phyloP scores from a whole-genome alignment of 1,284 basidiomycete genomes.

The Testicularia cyperi region DNA sequence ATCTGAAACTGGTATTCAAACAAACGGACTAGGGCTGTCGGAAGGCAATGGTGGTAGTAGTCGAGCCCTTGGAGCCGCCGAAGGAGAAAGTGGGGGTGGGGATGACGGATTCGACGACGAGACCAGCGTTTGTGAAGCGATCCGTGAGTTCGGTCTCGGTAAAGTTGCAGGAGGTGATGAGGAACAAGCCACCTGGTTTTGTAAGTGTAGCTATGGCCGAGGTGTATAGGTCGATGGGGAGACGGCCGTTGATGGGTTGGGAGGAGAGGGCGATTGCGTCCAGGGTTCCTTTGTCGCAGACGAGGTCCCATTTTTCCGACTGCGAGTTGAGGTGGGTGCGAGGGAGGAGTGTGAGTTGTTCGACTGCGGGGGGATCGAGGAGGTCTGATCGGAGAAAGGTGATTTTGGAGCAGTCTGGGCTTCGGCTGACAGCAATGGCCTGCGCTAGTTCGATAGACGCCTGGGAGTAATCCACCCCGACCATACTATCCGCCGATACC shows the following conservation, averaged over 20 bases:
- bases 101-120: conserved; percentile 42
- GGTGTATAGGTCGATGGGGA: conserved; percentile 70
- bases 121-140: conserved; percentile 63
- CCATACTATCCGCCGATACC: conserved; percentile 66
- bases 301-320: conserved; percentile 52
- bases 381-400: conserved; percentile 58
- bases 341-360: conserved; percentile 3
- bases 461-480: conserved; percentile 80
- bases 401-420: conserved; percentile 44
- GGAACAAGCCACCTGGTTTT: conserved; percentile 67
- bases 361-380: conserved; percentile 26
- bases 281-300: conserved; percentile 64
- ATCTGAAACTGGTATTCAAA: background rate
- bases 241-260: conserved; percentile 66
- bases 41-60: conserved; percentile 46
- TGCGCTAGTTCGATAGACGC: conserved; percentile 67
- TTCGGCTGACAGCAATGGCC: conserved; percentile 42
- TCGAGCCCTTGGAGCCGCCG: conserved; percentile 44
- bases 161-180: conserved; percentile 85
- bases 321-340: background rate
- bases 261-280: conserved; percentile 81
- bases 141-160: conserved; percentile 75
- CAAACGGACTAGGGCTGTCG: conserved; percentile 1
- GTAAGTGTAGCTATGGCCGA: conserved; percentile 67
- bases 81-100: conserved; percentile 52